Evolutionary conservation across 768 basidiomycete genomes (phyloP), one percentile per base, ranked within the genome.

Genomic region (Mycena albidolilacea): DNA sequence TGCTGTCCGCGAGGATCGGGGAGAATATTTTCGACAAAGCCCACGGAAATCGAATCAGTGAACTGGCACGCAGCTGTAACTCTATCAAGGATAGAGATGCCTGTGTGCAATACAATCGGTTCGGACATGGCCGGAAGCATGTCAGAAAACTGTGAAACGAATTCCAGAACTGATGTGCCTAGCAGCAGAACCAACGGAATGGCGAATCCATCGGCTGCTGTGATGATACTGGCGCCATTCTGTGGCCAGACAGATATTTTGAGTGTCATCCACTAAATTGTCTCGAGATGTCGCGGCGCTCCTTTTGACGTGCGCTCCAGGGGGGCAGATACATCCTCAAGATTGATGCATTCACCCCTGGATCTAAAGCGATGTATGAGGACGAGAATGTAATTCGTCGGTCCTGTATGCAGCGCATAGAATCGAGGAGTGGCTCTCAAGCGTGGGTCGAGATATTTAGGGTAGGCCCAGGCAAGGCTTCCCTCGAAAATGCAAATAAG

Each of bases 401-500:
- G 48, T 9, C 62, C 62, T 2, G 62, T 64, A 44, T 64, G 62
- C 2, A 64, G 62, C 30, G 44, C 62, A 7, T 23, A 64, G 17
- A 37, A 50, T 17, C 62, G 62, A 3, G 62, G 44, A 6, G 21
- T 19, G 23, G 5, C 43, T 15, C 30, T 38, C 11, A 30, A 11
- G 23, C 62, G 62, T 5, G 62, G 46, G 3, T 10, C 19, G 7
- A 15, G 46, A n/a, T 48, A 50, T 35, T 19, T 30, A 1, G 62
- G 62, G 7, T 5, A 64, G 3, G 62, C 62, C 62, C 62, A 38
- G 9, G 44, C 30, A 17, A 35, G 37, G 6, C n/a, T 2, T 14
- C 46, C 62, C 30, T 64, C 62, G 46, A 23, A 7, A 14, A 64
- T 48, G 19, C 62, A 46, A 12, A 64, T 50, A 23, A 64, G 46